Percentiles rank a stretch among this genome's conserved stretches.
Evolutionary conservation across 129 eudicot species (phyloP).

Genomic region (Flaveria brownii): DNA sequence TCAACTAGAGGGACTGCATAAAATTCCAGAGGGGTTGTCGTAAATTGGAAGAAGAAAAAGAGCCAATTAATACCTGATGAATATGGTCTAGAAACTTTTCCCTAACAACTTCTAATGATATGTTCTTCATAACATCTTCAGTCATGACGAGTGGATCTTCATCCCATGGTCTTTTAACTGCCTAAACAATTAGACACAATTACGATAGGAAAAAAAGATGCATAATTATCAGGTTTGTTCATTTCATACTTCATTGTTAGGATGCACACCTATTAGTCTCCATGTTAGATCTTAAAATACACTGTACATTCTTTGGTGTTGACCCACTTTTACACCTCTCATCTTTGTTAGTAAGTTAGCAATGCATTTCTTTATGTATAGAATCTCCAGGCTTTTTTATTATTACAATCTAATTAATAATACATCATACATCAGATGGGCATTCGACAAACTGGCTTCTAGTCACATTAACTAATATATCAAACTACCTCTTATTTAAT

Average conservation of each 20-base stretch:
- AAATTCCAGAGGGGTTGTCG: not conserved
- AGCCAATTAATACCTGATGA: constrained; percentile 69
- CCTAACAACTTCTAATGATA: constrained; percentile 84
- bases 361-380: not conserved
- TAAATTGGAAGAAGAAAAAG: constrained; percentile 13
- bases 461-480: not conserved
- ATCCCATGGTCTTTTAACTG: constrained; percentile 94
- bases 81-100: constrained; percentile 80
- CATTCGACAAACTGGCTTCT: not conserved
- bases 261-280: not conserved
- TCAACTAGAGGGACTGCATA: not conserved
- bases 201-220: not conserved
- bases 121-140: constrained; percentile 93
- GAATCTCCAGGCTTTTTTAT: constrained; percentile 2
- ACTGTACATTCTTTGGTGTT: not conserved
- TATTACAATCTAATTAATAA: not conserved
- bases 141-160: constrained; percentile 87
- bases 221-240: not conserved
- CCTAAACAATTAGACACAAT: constrained; percentile 42
- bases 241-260: not conserved
- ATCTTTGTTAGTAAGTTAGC: constrained; percentile 1
- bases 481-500: not conserved
- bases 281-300: not conserved
- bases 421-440: constrained; percentile 7
- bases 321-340: not conserved